phyloP scores from a whole-genome alignment of 2,329 filamentous ascomycete genomes.

The Proliferodiscus dingleyae region DNA sequence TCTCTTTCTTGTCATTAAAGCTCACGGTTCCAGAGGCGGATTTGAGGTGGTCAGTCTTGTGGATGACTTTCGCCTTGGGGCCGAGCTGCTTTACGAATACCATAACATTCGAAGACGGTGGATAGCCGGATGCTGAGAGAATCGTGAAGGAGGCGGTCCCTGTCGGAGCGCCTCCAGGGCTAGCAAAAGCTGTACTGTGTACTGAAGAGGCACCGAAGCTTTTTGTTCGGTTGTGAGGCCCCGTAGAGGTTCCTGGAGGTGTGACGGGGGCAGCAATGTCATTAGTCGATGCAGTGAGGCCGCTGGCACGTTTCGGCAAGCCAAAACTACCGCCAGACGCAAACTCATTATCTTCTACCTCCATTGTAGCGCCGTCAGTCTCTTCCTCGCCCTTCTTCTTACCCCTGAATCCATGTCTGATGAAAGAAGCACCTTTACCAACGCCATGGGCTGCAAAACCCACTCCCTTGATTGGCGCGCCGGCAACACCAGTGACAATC shows the following conservation, averaged over 20 bases:
- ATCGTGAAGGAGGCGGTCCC: slow-evolving; percentile 80
- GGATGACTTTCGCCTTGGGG: slow-evolving; percentile 69
- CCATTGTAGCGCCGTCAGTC: slow-evolving; percentile 37
- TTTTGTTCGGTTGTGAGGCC: slow-evolving; percentile 41
- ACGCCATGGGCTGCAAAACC: slow-evolving; percentile 65
- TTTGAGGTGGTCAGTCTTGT: slow-evolving; percentile 92
- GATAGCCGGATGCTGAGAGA: slow-evolving; percentile 73
- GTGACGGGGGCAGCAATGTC: slow-evolving; percentile 19
- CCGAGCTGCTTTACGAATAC: slow-evolving; percentile 64
- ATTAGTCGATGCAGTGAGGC: slow-evolving; percentile 10
- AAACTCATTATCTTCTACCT: slow-evolving; percentile 36
- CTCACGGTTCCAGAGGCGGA: slow-evolving; percentile 57
- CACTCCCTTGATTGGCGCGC: slow-evolving; percentile 89
- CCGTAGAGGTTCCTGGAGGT: slow-evolving; percentile 23
- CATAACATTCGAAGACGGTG: slow-evolving; percentile 72
- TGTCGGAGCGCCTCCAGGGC: slow-evolving; percentile 46
- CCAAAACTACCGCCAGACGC: slow-evolving; percentile 27
- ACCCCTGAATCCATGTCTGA: slow-evolving; percentile 76
- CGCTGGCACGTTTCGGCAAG: slow-evolving; percentile 18
- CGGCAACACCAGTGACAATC: slow-evolving; percentile 75
- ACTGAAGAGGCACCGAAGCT: slow-evolving; percentile 63
- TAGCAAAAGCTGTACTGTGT: slow-evolving; percentile 55
- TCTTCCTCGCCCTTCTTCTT: slow-evolving; percentile 56
- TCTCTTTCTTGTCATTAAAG: slow-evolving; percentile 62
- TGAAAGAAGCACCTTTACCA: slow-evolving; percentile 83